Evolutionary conservation across 148 eudicot species (phyloP).

Genomic region (Heliamphora exappendiculata): DNA sequence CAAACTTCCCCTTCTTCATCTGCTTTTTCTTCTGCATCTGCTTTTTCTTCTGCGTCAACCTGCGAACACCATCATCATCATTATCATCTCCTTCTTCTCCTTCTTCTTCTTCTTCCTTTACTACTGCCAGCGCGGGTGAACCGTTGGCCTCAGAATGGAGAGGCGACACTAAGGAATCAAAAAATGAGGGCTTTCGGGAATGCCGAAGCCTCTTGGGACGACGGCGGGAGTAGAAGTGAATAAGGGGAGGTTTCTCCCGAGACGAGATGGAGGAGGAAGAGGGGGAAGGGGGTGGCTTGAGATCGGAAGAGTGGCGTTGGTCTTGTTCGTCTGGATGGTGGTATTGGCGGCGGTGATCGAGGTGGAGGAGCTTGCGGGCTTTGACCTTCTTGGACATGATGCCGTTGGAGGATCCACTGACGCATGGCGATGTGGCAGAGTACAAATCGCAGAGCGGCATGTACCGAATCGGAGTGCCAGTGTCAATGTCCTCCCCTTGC

Average conservation of each 20-base stretch:
- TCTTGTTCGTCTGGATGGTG: background rate
- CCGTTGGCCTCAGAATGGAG: background rate
- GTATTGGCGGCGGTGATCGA: background rate
- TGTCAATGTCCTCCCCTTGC: slow-evolving; percentile 29
- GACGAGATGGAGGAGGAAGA: background rate
- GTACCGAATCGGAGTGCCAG: slow-evolving; percentile 40
- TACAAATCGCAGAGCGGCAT: slow-evolving; percentile 57
- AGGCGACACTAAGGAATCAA: slow-evolving; percentile 1
- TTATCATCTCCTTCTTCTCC: slow-evolving; percentile 7
- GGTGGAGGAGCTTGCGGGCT: slow-evolving; percentile 29
- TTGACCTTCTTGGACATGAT: slow-evolving; percentile 53
- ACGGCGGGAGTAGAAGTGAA: slow-evolving; percentile 33
- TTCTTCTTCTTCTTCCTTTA: slow-evolving; percentile 17
- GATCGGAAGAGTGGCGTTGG: background rate
- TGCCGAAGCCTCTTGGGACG: slow-evolving; percentile 5
- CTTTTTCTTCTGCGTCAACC: slow-evolving; percentile 11
- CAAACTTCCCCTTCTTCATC: slow-evolving; percentile 23
- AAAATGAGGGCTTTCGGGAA: background rate
- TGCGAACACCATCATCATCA: slow-evolving; percentile 9
- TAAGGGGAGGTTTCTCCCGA: slow-evolving; percentile 7
- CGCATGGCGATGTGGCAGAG: slow-evolving; percentile 57
- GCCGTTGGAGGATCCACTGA: slow-evolving; percentile 30
- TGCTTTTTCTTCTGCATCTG: slow-evolving; percentile 19
- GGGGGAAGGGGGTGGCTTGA: background rate
- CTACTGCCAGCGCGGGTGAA: background rate